A percentile compares a stretch with the other conserved stretches of the same genome.
Evolutionary conservation across 495 filamentous ascomycete species (phyloP).

Genomic region (Trichocladium uniseriatum): DNA sequence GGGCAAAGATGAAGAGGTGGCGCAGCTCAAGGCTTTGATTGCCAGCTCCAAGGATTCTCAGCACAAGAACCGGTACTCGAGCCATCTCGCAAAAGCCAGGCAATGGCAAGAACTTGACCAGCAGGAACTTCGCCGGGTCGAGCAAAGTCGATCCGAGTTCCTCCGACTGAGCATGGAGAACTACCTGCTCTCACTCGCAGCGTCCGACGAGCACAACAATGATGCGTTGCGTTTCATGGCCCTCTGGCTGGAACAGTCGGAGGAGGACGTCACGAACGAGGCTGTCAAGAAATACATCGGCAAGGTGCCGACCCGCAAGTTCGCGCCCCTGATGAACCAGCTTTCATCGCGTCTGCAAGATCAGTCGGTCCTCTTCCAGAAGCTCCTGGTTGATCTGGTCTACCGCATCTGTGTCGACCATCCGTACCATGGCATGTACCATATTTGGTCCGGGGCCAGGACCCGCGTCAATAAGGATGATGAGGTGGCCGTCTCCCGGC

Average conservation of each 20-base stretch:
- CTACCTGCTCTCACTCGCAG: conserved; percentile 74
- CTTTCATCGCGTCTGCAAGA: conserved; percentile 82
- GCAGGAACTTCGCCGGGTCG: conserved; percentile 71
- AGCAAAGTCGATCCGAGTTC: conserved; percentile 65
- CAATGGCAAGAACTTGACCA: conserved; percentile 86
- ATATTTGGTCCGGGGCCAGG: conserved; percentile 75
- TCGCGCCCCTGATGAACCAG: conserved; percentile 90
- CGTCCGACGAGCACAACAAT: conserved; percentile 79
- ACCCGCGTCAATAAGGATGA: conserved; percentile 58
- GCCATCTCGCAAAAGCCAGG: conserved; percentile 52
- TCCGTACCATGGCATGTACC: conserved; percentile 92
- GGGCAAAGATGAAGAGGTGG: conserved; percentile 69
- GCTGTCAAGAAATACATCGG: conserved; percentile 61
- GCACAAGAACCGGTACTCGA: conserved; percentile 29
- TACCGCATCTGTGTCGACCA: conserved; percentile 80
- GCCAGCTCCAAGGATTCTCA: conserved; percentile 31
- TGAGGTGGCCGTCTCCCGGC: conserved; percentile 59
- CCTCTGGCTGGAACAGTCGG: conserved; percentile 80
- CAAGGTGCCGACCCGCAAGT: conserved; percentile 79
- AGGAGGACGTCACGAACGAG: conserved; percentile 59
- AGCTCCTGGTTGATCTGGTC: conserved; percentile 59
- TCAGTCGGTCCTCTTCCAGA: conserved; percentile 59
- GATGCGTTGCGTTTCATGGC: conserved; percentile 91
- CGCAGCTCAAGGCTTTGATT: conserved; percentile 51
- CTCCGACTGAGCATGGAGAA: conserved; percentile 84